A percentile compares a stretch with the other conserved stretches of the same genome.
These are phyloP conservation scores for Acrocalymma vagum DNA, from an alignment of 2,329 filamentous ascomycete genomes.

Conservation along the genomic window DNA sequence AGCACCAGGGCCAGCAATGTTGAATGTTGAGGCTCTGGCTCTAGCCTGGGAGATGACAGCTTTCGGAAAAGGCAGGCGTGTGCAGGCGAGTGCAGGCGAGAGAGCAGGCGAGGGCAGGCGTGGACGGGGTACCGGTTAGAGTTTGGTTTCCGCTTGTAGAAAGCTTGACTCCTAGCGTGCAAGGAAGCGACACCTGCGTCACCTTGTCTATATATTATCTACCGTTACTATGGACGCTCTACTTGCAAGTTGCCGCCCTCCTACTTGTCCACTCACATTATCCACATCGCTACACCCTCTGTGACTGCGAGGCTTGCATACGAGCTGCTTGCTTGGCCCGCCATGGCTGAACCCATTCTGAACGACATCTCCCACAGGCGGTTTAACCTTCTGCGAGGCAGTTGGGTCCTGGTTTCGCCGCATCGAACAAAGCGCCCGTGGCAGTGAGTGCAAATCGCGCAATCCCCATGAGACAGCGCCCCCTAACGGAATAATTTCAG, in stretches of 20 bases:
- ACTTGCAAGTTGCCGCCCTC: conserved; percentile 18
- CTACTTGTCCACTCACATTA: conserved; percentile 12
- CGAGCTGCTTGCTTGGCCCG: conserved; percentile 16
- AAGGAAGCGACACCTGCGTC: conserved; percentile 27
- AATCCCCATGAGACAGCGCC: background rate
- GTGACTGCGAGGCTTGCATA: too few species aligned
- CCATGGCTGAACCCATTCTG: conserved; percentile 64
- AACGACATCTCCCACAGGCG: conserved; percentile 94
- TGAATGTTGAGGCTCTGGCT: conserved; percentile 37
- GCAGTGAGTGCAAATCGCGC: conserved; percentile 73
- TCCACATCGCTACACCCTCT: conserved; percentile 5
- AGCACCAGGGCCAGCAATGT: too few species aligned
- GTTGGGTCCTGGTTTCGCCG: conserved; percentile 93
- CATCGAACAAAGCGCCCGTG: conserved; percentile 97
- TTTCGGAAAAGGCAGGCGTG: conserved; percentile 18
- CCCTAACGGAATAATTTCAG: conserved; percentile 35
- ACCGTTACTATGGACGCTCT: conserved; percentile 25
- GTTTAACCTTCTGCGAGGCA: conserved; percentile 89
- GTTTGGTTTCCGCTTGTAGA: conserved; percentile 33
- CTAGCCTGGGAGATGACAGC: conserved; percentile 24
- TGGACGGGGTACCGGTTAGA: conserved; percentile 27
- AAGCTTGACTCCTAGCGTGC: conserved; percentile 30
- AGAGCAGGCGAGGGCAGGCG: too few species aligned
- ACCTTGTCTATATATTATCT: conserved; percentile 34
- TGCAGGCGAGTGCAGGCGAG: too few species aligned